These are phyloP conservation scores for Nicotiana benthamiana DNA, from an alignment of 257 asterid species.

Conservation along the genomic window DNA sequence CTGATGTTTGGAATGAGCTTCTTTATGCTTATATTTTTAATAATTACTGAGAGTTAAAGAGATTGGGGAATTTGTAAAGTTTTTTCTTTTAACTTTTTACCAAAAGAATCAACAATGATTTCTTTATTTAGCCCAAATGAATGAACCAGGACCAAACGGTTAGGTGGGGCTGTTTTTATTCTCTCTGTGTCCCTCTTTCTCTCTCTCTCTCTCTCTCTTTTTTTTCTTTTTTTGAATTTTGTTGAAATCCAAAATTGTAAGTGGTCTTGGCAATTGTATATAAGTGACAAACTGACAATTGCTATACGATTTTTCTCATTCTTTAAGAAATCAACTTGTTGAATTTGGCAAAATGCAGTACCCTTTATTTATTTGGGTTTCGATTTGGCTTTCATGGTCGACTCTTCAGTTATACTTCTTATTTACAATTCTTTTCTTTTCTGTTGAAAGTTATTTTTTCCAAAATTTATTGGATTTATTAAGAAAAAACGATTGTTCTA, in stretches of 20 bases:
- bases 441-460: background rate
- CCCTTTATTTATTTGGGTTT: background rate
- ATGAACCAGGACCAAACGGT: background rate
- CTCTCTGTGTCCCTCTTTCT: background rate
- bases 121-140: background rate
- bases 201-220: too few species aligned
- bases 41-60: background rate
- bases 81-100: background rate
- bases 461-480: background rate
- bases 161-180: background rate
- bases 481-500: too few species aligned
- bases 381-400: background rate
- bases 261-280: slow-evolving; percentile 6
- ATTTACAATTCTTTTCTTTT: background rate
- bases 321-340: background rate
- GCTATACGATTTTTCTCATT: background rate
- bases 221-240: background rate
- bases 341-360: background rate
- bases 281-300: slow-evolving; percentile 3
- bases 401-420: background rate
- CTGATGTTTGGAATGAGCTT: slow-evolving; percentile 87
- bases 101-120: background rate
- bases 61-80: background rate
- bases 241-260: background rate
- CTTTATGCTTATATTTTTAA: slow-evolving; percentile 47